These are phyloP conservation scores for Scheffersomyces stambukii DNA, from an alignment of 1,139 yeast species.

Conservation along the genomic window DNA sequence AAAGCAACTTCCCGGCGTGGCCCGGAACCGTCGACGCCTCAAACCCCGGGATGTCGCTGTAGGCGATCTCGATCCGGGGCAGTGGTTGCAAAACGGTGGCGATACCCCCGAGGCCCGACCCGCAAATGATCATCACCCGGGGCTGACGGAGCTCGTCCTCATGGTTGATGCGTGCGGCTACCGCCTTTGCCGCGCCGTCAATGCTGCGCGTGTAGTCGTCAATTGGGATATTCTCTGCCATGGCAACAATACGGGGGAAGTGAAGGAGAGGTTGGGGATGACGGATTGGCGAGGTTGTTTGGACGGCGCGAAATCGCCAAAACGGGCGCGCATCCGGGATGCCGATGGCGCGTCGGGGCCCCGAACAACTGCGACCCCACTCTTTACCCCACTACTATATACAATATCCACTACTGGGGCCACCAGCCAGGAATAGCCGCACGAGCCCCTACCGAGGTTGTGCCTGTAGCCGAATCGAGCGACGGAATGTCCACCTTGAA, in stretches of 20 bases:
- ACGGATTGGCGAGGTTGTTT: not conserved
- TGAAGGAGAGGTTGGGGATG: not conserved
- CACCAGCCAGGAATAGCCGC: conserved; percentile 64
- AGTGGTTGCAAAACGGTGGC: conserved; percentile 47
- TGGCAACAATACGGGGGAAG: conserved; percentile 2
- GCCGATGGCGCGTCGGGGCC: too few species aligned
- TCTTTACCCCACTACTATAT: too few species aligned
- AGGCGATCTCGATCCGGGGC: conserved; percentile 51
- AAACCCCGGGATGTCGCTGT: conserved; percentile 75
- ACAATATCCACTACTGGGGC: conserved; percentile 44
- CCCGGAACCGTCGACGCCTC: conserved; percentile 81
- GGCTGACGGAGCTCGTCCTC: conserved; percentile 32
- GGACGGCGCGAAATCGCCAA: too few species aligned
- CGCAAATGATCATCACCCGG: conserved; percentile 78
- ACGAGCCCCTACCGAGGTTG: conserved; percentile 36
- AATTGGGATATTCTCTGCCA: conserved; percentile 11
- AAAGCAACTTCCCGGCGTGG: conserved; percentile 77
- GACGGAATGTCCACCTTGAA: conserved; percentile 30
- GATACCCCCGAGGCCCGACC: conserved; percentile 91
- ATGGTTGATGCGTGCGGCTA: conserved; percentile 5
- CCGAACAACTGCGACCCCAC: too few species aligned
- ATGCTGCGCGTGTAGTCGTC: conserved; percentile 11
- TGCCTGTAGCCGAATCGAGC: conserved; percentile 15
- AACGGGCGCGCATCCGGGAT: too few species aligned
- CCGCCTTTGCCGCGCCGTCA: conserved; percentile 9